Evolutionary conservation across 768 basidiomycete species (phyloP).

Genomic region (Filobasidium floriforme): DNA sequence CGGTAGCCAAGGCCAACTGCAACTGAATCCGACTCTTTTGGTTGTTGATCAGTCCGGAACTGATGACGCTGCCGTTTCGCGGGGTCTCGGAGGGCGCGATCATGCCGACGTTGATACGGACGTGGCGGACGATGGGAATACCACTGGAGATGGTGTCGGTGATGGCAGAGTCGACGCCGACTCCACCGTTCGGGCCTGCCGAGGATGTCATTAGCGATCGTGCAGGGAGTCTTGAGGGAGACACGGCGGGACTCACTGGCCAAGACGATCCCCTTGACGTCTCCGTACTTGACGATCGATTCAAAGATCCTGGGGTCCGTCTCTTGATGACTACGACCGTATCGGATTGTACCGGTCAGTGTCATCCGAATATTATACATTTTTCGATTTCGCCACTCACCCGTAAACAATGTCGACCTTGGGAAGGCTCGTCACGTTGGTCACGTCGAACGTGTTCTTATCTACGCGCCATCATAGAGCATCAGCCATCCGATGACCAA

Average conservation of each 20-base stretch:
- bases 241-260: slow-evolving; percentile 20
- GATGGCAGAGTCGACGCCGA: slow-evolving; percentile 15
- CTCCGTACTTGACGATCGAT: slow-evolving; percentile 9
- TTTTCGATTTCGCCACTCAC: not conserved
- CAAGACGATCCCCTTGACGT: slow-evolving; percentile 23
- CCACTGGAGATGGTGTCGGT: slow-evolving; percentile 8
- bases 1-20: slow-evolving; percentile 28
- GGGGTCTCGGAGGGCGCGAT: slow-evolving; percentile 14
- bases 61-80: slow-evolving; percentile 14
- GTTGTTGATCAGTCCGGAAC: slow-evolving; percentile 19
- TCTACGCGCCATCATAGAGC: not conserved
- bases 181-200: slow-evolving; percentile 21
- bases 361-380: too few species aligned
- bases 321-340: slow-evolving; percentile 4
- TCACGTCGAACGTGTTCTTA: slow-evolving; percentile 45
- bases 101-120: slow-evolving; percentile 26
- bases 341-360: not conserved
- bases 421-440: slow-evolving; percentile 22
- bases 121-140: slow-evolving; percentile 23
- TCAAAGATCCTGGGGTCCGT: slow-evolving; percentile 17
- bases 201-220: too few species aligned
- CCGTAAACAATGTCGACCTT: slow-evolving; percentile 28
- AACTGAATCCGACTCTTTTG: slow-evolving; percentile 23
- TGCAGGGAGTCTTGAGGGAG: too few species aligned
- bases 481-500: too few species aligned